Conservation (phyloP, 176 grass and related monocot species). For the Carex kokanica region DNA sequence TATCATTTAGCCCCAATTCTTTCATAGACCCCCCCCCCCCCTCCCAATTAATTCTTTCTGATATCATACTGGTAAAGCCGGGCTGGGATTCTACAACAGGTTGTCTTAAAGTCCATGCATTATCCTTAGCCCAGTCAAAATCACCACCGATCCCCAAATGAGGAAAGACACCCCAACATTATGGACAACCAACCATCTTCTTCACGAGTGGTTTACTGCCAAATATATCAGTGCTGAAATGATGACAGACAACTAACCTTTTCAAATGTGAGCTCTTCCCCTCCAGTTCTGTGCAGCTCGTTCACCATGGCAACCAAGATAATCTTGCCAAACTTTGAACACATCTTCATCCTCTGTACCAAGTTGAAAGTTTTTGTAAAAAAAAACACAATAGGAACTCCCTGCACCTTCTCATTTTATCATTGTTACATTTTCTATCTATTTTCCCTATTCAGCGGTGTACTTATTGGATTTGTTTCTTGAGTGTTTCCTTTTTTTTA, state of each 20-base stretch:
- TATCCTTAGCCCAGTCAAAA: background rate
- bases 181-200: background rate
- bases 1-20: background rate
- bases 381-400: conserved; percentile 6
- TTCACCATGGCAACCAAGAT: conserved; percentile 91
- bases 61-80: background rate
- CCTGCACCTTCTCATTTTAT: background rate
- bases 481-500: background rate
- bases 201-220: background rate
- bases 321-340: conserved; percentile 78
- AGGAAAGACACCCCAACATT: background rate
- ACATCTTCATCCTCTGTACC: conserved; percentile 84
- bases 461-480: background rate
- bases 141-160: background rate
- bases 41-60: background rate
- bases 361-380: background rate
- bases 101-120: background rate
- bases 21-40: background rate
- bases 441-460: background rate
- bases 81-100: background rate
- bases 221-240: conserved; percentile 20
- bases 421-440: conserved; percentile 2
- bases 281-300: conserved; percentile 79
- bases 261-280: conserved; percentile 84
- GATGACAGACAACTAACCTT: conserved; percentile 44